Evolutionary conservation across 2,329 filamentous ascomycete genomes (phyloP).

Genomic region (Rhynchosporium agropyri): DNA sequence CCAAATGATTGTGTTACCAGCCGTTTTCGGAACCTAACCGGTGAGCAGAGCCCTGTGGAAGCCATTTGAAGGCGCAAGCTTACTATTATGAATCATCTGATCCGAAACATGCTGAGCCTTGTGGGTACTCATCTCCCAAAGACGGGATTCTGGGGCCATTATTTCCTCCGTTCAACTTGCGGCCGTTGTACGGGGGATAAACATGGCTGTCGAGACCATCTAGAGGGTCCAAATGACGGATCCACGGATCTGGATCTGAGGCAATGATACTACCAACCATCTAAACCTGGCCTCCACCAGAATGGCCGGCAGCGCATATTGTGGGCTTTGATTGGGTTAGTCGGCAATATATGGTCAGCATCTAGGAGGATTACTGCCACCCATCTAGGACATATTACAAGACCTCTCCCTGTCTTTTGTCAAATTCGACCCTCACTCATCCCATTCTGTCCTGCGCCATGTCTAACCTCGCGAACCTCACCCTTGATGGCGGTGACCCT

Average conservation of each 20-base stretch:
- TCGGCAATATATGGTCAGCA: too few relatives aligned
- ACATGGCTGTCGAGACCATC: neutral
- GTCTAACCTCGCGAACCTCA: constrained; percentile 32
- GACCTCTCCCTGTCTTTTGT: neutral
- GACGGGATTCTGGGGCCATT: too few relatives aligned
- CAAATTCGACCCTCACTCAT: neutral
- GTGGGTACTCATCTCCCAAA: too few relatives aligned
- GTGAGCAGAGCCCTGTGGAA: too few relatives aligned
- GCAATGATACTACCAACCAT: neutral
- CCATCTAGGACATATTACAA: neutral
- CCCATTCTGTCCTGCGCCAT: constrained; percentile 14
- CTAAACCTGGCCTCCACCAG: neutral
- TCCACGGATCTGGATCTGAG: neutral
- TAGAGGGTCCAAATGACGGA: neutral
- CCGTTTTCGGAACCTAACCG: too few relatives aligned
- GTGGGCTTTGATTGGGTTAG: neutral
- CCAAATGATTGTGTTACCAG: too few relatives aligned
- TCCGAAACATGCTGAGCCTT: too few relatives aligned
- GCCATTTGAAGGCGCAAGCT: too few relatives aligned
- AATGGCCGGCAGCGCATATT: neutral
- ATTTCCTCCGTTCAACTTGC: too few relatives aligned
- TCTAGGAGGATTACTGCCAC: neutral
- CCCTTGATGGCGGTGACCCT: constrained; percentile 36
- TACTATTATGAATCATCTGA: too few relatives aligned
- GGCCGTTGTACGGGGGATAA: too few relatives aligned